Evolutionary conservation across 2,329 filamentous ascomycete species (phyloP).

Genomic region (Claviceps arundinis): DNA sequence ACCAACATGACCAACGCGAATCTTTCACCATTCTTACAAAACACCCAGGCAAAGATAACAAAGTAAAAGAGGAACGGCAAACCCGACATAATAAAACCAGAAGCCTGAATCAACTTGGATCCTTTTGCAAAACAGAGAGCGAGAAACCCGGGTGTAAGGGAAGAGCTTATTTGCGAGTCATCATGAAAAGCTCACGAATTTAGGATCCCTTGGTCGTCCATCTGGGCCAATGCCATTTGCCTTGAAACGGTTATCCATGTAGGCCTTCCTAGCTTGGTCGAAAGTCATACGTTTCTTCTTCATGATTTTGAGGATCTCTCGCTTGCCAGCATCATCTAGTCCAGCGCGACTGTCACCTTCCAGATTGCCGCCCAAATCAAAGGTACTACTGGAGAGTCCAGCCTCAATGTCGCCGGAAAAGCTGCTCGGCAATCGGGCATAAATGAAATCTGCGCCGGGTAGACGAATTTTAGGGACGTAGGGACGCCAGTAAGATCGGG

Average conservation of each 20-base stretch:
- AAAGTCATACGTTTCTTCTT: conserved; percentile 70
- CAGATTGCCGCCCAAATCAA: conserved; percentile 72
- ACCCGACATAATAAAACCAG: not conserved
- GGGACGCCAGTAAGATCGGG: conserved; percentile 63
- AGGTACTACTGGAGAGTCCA: conserved; percentile 69
- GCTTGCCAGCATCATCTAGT: conserved; percentile 67
- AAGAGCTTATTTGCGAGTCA: not conserved
- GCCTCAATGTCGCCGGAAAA: conserved; percentile 81
- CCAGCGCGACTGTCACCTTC: conserved; percentile 69
- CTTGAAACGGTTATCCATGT: conserved; percentile 74
- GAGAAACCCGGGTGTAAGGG: not conserved
- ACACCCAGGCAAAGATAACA: not conserved
- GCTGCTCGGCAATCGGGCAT: conserved; percentile 60
- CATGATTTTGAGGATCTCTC: conserved; percentile 82
- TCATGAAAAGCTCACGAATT: conserved; percentile 76
- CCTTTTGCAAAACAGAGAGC: not conserved
- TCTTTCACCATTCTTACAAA: too few species aligned
- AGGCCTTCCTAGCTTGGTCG: conserved; percentile 78
- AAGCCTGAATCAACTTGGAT: not conserved
- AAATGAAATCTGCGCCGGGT: conserved; percentile 48
- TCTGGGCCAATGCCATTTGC: conserved; percentile 82
- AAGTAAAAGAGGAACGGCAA: not conserved
- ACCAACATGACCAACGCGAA: not conserved
- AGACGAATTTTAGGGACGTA: conserved; percentile 47
- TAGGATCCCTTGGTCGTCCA: conserved; percentile 77